Base-by-base conservation (phyloP, 164 flowering plant genomes). In the Tinospora cordifolia region DNA sequence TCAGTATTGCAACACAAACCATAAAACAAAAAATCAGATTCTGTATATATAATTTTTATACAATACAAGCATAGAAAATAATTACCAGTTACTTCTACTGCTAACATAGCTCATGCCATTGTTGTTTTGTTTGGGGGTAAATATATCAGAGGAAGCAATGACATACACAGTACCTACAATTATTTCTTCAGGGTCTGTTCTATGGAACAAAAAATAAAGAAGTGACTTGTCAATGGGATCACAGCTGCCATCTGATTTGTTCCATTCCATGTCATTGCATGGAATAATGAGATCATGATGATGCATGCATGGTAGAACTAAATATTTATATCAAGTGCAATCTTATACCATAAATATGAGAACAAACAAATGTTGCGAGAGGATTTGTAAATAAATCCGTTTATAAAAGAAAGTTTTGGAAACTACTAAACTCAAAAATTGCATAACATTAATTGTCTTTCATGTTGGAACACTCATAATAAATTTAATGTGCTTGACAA, bases 221-320 rank as follows among this genome's bases (percentile, higher is more conserved):
- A 30, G 36, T 30, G 36, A 30, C 36, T 30, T 30, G 4, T 30
- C 36, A 30, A 26, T 63, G 34, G 17, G 34, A 26, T 30, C 38
- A 11, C n/a, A n/a, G n/a, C n/a, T 34, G 41, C 66, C 66, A 64
- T 64, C 44, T 13, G 66, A 64, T 64, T 64, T 9, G 41, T 64
- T 64, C 11, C 41, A 38, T 34, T 9, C 22, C 22, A 39, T 30
- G 41, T 39, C 66, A 30, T 64, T 10, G 66, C 39, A 64, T 30
- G 66, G 10, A 13, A n/a, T n/a, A 54, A 19, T 54, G 21, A 19
- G 60, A n/a, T 54, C 8, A n/a, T 54, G 6, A 7, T 54, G 9
- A 21, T 19, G 60, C 24, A 21, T 19, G 60, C 25, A 54, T 21
- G 60, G n/a, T n/a, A 30, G 36, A 30, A 2, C 36, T 30, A 30